phyloP scores from a whole-genome alignment of 495 filamentous ascomycete genomes.

The Collariella sp. region DNA sequence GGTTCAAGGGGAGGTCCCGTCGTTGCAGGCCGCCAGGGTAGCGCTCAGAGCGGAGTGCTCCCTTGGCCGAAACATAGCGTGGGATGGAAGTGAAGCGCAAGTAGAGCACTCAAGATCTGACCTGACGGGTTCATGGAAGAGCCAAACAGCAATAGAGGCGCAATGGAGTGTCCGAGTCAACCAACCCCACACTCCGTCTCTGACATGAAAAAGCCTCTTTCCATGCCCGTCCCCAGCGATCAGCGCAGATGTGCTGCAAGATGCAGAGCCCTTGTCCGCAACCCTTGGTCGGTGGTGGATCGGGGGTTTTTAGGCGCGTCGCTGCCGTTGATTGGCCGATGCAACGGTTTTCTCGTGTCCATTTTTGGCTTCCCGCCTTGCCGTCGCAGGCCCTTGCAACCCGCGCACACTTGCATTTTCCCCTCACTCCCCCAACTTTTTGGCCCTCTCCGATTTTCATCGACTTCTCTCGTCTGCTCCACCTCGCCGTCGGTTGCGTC shows the following conservation, averaged over 20 bases:
- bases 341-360: conserved; percentile 46
- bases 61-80: background rate
- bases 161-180: too few relatives aligned
- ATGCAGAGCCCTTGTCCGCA: background rate
- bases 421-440: background rate
- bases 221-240: background rate
- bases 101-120: background rate
- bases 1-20: background rate
- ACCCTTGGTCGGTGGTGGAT: conserved; percentile 18
- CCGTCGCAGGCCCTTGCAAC: conserved; percentile 16
- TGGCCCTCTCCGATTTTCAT: background rate
- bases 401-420: background rate
- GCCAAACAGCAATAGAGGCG: background rate
- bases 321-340: conserved; percentile 37
- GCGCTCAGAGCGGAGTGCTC: background rate
- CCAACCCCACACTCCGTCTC: too few relatives aligned
- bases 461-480: background rate
- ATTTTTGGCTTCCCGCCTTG: conserved; percentile 35
- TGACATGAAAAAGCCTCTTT: background rate
- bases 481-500: too few relatives aligned
- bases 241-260: background rate
- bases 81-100: background rate
- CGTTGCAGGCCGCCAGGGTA: background rate
- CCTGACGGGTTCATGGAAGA: too few relatives aligned
- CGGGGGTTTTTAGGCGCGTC: conserved; percentile 11